phyloP scores from a whole-genome alignment of 2,329 filamentous ascomycete genomes.

The Cladophialophora immunda region DNA sequence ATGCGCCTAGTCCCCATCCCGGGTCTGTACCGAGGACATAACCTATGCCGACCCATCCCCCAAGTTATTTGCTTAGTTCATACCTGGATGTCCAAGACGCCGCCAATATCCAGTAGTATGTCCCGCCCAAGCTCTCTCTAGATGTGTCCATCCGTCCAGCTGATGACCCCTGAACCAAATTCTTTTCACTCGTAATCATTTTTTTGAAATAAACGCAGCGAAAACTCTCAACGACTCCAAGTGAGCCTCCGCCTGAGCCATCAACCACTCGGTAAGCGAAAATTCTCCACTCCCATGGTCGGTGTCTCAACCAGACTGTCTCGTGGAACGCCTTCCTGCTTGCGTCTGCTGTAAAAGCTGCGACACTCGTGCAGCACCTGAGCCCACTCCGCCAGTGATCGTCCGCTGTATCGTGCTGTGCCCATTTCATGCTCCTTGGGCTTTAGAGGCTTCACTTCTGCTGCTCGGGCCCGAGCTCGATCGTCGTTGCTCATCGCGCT shows the following conservation, averaged over 20 bases:
- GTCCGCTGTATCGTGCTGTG: slow-evolving; percentile 66
- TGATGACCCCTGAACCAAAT: neutral
- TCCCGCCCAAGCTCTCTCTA: slow-evolving; percentile 9
- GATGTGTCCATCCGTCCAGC: slow-evolving; percentile 6
- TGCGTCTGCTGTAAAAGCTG: slow-evolving; percentile 69
- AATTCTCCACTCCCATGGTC: slow-evolving; percentile 68
- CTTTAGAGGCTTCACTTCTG: slow-evolving; percentile 36
- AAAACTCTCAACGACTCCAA: neutral
- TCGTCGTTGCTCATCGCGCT: slow-evolving; percentile 21
- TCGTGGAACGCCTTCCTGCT: slow-evolving; percentile 67
- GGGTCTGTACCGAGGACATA: slow-evolving; percentile 1
- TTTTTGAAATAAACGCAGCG: neutral
- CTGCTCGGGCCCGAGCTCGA: slow-evolving; percentile 35
- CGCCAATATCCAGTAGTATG: neutral
- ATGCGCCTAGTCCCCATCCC: neutral
- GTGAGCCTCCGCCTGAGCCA: neutral
- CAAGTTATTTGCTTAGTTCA: neutral
- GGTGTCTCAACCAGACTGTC: slow-evolving; percentile 69
- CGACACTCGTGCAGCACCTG: slow-evolving; percentile 69
- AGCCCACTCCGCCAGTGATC: slow-evolving; percentile 71
- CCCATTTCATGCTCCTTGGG: slow-evolving; percentile 46
- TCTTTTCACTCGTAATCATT: neutral
- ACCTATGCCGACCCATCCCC: neutral
- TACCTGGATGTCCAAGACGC: slow-evolving; percentile 3
- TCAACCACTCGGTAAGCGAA: slow-evolving; percentile 52